Evolutionary conservation across 2,329 filamentous ascomycete genomes (phyloP), one percentile per base, ranked within the genome.

Genomic region (Colletotrichum tropicale): DNA sequence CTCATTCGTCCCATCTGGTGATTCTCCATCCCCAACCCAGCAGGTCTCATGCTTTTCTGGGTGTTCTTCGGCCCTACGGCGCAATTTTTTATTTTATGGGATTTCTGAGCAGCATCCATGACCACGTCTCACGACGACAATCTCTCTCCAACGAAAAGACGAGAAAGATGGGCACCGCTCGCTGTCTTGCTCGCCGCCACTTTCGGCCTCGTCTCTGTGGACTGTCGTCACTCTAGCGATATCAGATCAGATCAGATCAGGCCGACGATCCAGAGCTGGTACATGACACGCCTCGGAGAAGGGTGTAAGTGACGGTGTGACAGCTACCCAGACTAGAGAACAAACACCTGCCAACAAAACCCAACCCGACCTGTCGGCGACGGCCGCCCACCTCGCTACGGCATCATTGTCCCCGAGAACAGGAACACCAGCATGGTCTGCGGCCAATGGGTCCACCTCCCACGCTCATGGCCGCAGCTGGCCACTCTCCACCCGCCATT

Each of bases 181-280:
- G 74, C 48, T 61, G 28, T 13, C 70, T 67, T 60, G 21, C 58
- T 75, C 70, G 62, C 70, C 43, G 58, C 60, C 26, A 69, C 73
- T 73, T 26, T 73, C 70, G 73, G 64, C 30, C 64, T 68, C 38
- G 30, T 62, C 58, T 65, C 56, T 61, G 36, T 38, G 16, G 36
- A 38, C 36, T 38, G 67, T 55, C 18, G 48, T 58, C 66, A 62
- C 36, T 61, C 55, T 8, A 48, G 61, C 24, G 18, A 38, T 69
- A n/a, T 15, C 34, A 62, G 56, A 67, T 69, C 70, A 73, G 48
- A 67, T 69, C 70, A 75, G 73, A 73, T 68, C 70, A 73, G 64
- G 70, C 15, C 56, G 70, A 24, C 58, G 70, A 73, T 73, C 70
- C 55, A 68, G n/a, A 72, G 30, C 55, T 34, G 48, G 30, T 28